Conservation (phyloP, 805 yeast species). For the Nakazawaea anatomiae region DNA sequence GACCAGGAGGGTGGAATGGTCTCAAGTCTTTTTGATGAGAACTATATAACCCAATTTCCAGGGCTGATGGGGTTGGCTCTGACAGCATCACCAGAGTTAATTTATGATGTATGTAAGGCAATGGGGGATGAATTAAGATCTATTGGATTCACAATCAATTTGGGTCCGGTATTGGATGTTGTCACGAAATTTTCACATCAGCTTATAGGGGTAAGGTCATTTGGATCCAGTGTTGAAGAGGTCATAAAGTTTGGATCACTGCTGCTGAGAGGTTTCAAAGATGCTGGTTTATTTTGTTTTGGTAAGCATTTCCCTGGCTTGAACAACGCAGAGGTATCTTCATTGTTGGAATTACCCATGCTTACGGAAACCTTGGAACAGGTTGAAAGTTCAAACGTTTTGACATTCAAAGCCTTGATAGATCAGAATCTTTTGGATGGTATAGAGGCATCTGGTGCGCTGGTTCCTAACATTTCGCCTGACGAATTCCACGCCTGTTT, state of each 20-base stretch:
- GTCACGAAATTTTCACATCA: slow-evolving; percentile 51
- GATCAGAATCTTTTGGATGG: slow-evolving; percentile 43
- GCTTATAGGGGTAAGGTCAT: slow-evolving; percentile 53
- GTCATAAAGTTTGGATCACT: slow-evolving; percentile 50
- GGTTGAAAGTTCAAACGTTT: slow-evolving; percentile 39
- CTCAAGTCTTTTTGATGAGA: slow-evolving; percentile 49
- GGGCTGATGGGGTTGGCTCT: slow-evolving; percentile 64
- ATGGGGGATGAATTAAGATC: slow-evolving; percentile 44
- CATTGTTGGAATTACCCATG: slow-evolving; percentile 52
- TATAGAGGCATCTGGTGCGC: slow-evolving; percentile 57
- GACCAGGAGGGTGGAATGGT: slow-evolving; percentile 65
- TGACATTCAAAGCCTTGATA: slow-evolving; percentile 46
- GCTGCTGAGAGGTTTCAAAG: slow-evolving; percentile 45
- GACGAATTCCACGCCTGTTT: slow-evolving; percentile 61
- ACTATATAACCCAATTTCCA: slow-evolving; percentile 50
- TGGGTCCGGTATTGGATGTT: slow-evolving; percentile 62
- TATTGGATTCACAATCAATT: slow-evolving; percentile 49
- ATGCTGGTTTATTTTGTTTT: slow-evolving; percentile 47
- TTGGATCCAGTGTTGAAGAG: slow-evolving; percentile 55
- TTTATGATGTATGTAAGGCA: slow-evolving; percentile 47
- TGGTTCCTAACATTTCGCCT: slow-evolving; percentile 53
- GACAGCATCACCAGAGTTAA: slow-evolving; percentile 41
- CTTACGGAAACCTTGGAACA: slow-evolving; percentile 50
- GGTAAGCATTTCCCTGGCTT: slow-evolving; percentile 68
- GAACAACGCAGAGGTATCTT: slow-evolving; percentile 55